Conservation (phyloP, 2,329 filamentous ascomycete genomes). For the Seiridium unicorne region DNA sequence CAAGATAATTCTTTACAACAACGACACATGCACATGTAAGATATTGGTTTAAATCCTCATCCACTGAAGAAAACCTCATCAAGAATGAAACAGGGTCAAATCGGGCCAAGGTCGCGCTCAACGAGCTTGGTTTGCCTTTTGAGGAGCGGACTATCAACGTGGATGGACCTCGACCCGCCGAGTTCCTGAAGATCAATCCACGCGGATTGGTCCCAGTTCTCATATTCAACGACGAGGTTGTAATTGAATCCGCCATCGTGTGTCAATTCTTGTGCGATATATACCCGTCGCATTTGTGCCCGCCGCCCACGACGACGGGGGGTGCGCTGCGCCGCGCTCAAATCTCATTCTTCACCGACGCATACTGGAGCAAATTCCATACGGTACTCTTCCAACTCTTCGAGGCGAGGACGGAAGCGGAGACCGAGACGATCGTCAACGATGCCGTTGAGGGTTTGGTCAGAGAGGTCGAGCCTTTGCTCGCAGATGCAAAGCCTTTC, state of each 20-base stretch:
- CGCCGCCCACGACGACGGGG: constrained; percentile 4
- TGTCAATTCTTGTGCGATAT: constrained; percentile 11
- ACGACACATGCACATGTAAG: constrained; percentile 13
- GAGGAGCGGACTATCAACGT: constrained; percentile 13
- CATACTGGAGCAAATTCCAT: constrained; percentile 12
- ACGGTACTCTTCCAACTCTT: constrained; percentile 10
- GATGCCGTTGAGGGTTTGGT: constrained; percentile 8
- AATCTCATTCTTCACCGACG: constrained; percentile 12
- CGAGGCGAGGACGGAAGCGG: background rate
- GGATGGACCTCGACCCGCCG: constrained; percentile 10
- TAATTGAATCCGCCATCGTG: constrained; percentile 12
- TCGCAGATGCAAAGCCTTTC: constrained; percentile 10
- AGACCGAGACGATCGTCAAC: constrained; percentile 5
- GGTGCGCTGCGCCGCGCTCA: constrained; percentile 11
- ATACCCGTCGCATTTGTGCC: constrained; percentile 9
- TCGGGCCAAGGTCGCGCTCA: constrained; percentile 10
- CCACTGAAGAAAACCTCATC: no score
- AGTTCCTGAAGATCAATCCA: constrained; percentile 11
- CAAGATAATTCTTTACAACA: constrained; percentile 12
- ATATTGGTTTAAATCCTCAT: background rate
- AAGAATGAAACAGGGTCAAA: constrained; percentile 7
- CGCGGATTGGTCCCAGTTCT: constrained; percentile 12
- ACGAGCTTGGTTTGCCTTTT: constrained; percentile 8
- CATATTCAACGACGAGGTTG: constrained; percentile 4
- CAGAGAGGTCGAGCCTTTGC: constrained; percentile 10